These are phyloP conservation scores for Diplosphaera chodatii DNA, from an alignment of 139 green algal genomes.

Conservation along the genomic window DNA sequence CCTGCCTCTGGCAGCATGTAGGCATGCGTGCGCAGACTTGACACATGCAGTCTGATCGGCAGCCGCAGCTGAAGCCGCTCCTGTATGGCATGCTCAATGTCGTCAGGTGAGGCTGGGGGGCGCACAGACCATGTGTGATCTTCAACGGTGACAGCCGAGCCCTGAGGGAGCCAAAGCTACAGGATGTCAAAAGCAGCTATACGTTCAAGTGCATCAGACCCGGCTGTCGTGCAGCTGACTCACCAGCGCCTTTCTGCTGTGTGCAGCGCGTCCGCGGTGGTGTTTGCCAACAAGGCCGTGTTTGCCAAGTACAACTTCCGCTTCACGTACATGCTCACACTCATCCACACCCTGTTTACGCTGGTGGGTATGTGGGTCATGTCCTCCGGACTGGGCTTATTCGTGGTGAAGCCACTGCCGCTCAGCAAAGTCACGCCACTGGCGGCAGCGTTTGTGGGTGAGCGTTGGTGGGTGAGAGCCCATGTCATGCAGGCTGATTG, in stretches of 20 bases:
- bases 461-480: not conserved
- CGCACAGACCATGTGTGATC: too few relatives aligned
- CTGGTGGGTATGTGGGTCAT: conserved; percentile 38
- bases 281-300: conserved; percentile 87
- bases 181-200: not conserved
- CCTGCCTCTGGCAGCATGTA: not conserved
- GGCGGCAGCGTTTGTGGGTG: conserved; percentile 66
- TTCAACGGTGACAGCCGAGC: too few relatives aligned
- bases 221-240: too few relatives aligned
- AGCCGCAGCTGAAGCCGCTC: conserved; percentile 18
- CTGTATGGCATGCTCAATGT: conserved; percentile 63
- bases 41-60: not conserved
- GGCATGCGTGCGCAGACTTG: not conserved
- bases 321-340: conserved; percentile 75
- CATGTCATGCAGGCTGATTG: too few relatives aligned
- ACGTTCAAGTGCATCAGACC: too few relatives aligned
- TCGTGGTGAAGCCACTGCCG: conserved; percentile 50
- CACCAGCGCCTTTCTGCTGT: too few relatives aligned
- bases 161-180: too few relatives aligned
- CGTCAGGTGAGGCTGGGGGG: not conserved
- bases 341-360: conserved; percentile 78
- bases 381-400: conserved; percentile 35
- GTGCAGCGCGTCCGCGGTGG: conserved; percentile 42
- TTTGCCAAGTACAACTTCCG: conserved; percentile 62
- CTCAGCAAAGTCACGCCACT: conserved; percentile 46